phyloP scores from a whole-genome alignment of 2,329 filamentous ascomycete species.

The Akanthomyces lecanii region DNA sequence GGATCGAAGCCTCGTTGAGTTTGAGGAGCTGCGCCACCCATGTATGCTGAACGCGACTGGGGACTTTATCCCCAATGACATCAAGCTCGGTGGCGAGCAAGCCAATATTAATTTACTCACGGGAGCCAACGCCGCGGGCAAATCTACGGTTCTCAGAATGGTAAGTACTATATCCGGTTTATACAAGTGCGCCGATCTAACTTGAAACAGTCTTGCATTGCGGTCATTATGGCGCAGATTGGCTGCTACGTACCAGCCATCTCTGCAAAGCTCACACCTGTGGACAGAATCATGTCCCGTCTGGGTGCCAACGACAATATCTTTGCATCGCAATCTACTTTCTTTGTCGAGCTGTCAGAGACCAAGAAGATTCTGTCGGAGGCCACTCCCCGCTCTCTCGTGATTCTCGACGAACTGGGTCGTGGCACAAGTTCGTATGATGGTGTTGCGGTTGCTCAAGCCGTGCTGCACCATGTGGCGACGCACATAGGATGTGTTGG shows the following conservation, averaged over 20 bases:
- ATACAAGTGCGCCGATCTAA: slow-evolving; percentile 22
- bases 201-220: slow-evolving; percentile 70
- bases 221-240: slow-evolving; percentile 95
- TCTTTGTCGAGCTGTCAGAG: slow-evolving; percentile 95
- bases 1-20: slow-evolving; percentile 83
- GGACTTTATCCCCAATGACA: slow-evolving; percentile 95
- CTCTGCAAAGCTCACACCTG: slow-evolving; percentile 78
- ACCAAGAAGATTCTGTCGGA: slow-evolving; percentile 97
- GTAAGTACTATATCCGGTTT: slow-evolving; percentile 43
- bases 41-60: slow-evolving; percentile 87
- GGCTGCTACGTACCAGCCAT: slow-evolving; percentile 86
- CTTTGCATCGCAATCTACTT: slow-evolving; percentile 94
- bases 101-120: slow-evolving; percentile 89
- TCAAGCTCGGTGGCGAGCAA: slow-evolving; percentile 74
- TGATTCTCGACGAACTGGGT: slow-evolving; percentile 94
- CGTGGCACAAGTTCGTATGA: slow-evolving; percentile 95
- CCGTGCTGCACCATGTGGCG: slow-evolving; percentile 93
- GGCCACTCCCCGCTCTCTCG: slow-evolving; percentile 86
- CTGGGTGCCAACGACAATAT: slow-evolving; percentile 98
- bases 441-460: slow-evolving; percentile 92
- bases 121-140: slow-evolving; percentile 94
- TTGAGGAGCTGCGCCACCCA: slow-evolving; percentile 87
- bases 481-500: slow-evolving; percentile 89
- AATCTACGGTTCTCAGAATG: slow-evolving; percentile 95
- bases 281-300: slow-evolving; percentile 98